A percentile compares a stretch with the other conserved stretches of the same genome.
phyloP scores from a whole-genome alignment of 2,329 filamentous ascomycete species.

The Nemania sp. region DNA sequence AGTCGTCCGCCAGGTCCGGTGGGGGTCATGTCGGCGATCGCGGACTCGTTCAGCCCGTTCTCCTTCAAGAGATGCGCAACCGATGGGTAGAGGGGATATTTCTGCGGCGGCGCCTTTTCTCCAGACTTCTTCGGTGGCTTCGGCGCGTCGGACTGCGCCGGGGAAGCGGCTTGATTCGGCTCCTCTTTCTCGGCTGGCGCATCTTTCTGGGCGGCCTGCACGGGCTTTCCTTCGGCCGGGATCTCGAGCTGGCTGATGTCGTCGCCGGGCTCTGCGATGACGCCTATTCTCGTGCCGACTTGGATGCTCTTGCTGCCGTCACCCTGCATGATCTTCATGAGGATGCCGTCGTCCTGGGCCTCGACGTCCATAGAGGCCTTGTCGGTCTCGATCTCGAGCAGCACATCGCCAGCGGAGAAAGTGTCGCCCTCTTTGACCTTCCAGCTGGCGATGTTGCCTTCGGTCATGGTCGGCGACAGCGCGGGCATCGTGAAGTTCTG shows the following conservation, averaged over 20 bases:
- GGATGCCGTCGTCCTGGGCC: constrained; percentile 83
- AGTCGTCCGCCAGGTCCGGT: constrained; percentile 87
- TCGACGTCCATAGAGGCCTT: constrained; percentile 96
- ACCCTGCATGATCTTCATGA: constrained; percentile 78
- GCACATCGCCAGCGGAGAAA: constrained; percentile 80
- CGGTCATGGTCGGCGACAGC: constrained; percentile 90
- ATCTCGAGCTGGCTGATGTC: constrained; percentile 75
- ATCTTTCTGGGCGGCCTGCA: constrained; percentile 43
- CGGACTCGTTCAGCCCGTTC: constrained; percentile 74
- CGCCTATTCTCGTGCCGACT: constrained; percentile 80
- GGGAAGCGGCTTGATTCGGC: constrained; percentile 36
- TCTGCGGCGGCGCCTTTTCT: constrained; percentile 63
- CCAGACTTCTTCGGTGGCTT: constrained; percentile 42
- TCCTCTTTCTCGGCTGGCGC: constrained; percentile 31
- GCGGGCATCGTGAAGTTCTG: constrained; percentile 92
- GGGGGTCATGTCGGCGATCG: constrained; percentile 79
- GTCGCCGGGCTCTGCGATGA: constrained; percentile 80
- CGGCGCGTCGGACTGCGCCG: constrained; percentile 41
- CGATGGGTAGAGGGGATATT: constrained; percentile 78
- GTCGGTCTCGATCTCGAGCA: constrained; percentile 91
- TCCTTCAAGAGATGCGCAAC: constrained; percentile 80
- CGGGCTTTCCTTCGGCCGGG: constrained; percentile 65
- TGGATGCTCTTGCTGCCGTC: constrained; percentile 77
- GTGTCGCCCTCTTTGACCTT: constrained; percentile 84
- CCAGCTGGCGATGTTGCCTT: constrained; percentile 86